Conservation (phyloP, 1,284 basidiomycete genomes). For the Rugosomyces carneus region DNA sequence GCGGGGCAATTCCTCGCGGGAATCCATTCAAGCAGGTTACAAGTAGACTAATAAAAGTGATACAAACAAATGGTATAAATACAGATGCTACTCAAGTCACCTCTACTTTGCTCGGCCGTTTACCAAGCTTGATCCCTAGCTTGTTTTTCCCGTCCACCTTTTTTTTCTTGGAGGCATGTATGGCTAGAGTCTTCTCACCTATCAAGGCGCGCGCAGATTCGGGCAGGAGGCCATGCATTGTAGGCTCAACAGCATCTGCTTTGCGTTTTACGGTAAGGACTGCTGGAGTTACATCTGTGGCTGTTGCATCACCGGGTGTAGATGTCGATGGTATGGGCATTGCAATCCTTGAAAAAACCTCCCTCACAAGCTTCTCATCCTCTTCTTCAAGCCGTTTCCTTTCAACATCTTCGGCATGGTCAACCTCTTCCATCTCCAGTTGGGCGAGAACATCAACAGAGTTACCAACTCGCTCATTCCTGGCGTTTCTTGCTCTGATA, state of each 20-base stretch:
- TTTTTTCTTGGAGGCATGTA: slow-evolving; percentile 59
- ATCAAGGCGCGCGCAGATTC: slow-evolving; percentile 67
- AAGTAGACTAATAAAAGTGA: too few relatives aligned
- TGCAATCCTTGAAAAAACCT: slow-evolving; percentile 78
- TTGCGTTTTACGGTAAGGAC: slow-evolving; percentile 76
- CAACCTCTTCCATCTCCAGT: slow-evolving; percentile 54
- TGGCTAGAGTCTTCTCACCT: slow-evolving; percentile 35
- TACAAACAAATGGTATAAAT: too few relatives aligned
- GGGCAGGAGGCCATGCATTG: slow-evolving; percentile 65
- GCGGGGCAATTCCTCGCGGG: slow-evolving; percentile 55
- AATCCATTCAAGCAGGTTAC: slow-evolving; percentile 16
- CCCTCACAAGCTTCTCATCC: slow-evolving; percentile 83
- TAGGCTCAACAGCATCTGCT: slow-evolving; percentile 65
- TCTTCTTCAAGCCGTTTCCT: slow-evolving; percentile 75
- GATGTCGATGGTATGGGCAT: slow-evolving; percentile 30
- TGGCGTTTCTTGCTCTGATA: slow-evolving; percentile 87
- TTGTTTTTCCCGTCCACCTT: slow-evolving; percentile 54
- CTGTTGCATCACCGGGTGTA: slow-evolving; percentile 20
- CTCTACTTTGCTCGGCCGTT: slow-evolving; percentile 40
- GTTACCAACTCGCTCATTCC: slow-evolving; percentile 78
- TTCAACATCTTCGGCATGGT: slow-evolving; percentile 66
- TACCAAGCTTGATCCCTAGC: slow-evolving; percentile 64
- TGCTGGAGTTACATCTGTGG: slow-evolving; percentile 27
- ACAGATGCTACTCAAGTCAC: too few relatives aligned
- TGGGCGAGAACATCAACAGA: slow-evolving; percentile 56